Conservation (phyloP, 1,284 basidiomycete species). For the Puccinia polysora region DNA sequence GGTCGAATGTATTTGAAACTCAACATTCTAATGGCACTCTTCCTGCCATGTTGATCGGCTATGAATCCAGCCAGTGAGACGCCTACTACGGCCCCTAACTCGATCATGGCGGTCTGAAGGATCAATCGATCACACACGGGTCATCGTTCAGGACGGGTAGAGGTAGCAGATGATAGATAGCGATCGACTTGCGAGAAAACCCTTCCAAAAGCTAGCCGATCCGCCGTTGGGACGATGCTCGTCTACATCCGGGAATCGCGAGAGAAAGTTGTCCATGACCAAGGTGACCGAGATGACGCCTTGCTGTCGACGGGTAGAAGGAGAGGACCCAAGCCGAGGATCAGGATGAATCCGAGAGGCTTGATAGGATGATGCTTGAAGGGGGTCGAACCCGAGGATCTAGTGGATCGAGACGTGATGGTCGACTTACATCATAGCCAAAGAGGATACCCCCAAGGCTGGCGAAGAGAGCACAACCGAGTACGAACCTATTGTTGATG, state of each 20-base stretch:
- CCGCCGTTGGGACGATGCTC: neutral
- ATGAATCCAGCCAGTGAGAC: constrained; percentile 48
- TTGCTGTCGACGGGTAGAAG: constrained; percentile 50
- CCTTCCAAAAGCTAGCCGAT: constrained; percentile 39
- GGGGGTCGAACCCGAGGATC: too few relatives aligned
- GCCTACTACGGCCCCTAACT: constrained; percentile 52
- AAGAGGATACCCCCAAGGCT: constrained; percentile 41
- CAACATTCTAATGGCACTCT: constrained; percentile 46
- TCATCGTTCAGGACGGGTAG: neutral
- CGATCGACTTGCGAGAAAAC: constrained; percentile 44
- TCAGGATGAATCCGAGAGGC: neutral
- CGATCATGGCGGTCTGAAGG: constrained; percentile 49
- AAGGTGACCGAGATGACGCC: constrained; percentile 51
- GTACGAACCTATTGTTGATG: constrained; percentile 19
- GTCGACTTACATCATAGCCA: constrained; percentile 39
- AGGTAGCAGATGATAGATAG: constrained; percentile 43
- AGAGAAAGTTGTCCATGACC: constrained; percentile 50
- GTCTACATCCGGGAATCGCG: constrained; percentile 50
- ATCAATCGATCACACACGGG: neutral
- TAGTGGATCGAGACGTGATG: neutral
- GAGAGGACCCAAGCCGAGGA: neutral
- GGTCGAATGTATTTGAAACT: neutral
- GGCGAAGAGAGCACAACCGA: constrained; percentile 34
- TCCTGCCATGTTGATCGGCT: constrained; percentile 49
- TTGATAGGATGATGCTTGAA: too few relatives aligned